Evolutionary conservation across 2,329 filamentous ascomycete genomes (phyloP).

Genomic region (Xylariaceae sp.): DNA sequence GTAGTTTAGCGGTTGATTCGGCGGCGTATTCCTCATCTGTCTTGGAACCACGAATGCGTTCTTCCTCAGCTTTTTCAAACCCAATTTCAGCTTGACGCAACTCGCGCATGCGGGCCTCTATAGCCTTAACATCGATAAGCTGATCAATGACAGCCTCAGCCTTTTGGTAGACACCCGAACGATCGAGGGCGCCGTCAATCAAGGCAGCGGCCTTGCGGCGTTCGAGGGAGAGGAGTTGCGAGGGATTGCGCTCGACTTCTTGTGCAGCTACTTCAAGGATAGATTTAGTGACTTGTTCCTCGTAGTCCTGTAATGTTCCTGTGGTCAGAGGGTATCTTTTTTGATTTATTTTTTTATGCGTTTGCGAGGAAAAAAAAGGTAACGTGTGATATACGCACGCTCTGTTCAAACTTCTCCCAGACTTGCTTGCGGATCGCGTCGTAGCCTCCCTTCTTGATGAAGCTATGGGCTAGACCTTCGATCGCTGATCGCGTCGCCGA

Average conservation of each 20-base stretch:
- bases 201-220: conserved; percentile 68
- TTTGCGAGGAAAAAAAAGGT: not conserved
- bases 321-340: conserved; percentile 7
- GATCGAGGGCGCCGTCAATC: conserved; percentile 71
- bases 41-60: conserved; percentile 60
- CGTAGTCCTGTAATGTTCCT: conserved; percentile 54
- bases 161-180: conserved; percentile 68
- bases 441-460: conserved; percentile 83
- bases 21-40: conserved; percentile 68
- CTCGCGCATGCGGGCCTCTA: conserved; percentile 64
- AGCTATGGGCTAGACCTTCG: conserved; percentile 68
- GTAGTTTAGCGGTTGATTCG: conserved; percentile 56
- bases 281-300: conserved; percentile 58
- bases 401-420: conserved; percentile 67
- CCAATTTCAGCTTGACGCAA: conserved; percentile 64
- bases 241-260: conserved; percentile 70
- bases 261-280: conserved; percentile 65
- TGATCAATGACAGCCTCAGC: conserved; percentile 62
- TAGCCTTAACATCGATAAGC: conserved; percentile 62
- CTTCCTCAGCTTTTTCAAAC: conserved; percentile 59
- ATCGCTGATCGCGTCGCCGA: conserved; percentile 68
- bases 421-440: conserved; percentile 71
- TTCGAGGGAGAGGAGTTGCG: conserved; percentile 65
- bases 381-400: conserved; percentile 42
- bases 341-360: not conserved